A percentile compares a stretch with the other conserved stretches of the same genome.
phyloP scores from a whole-genome alignment of 2,329 filamentous ascomycete species.

The Teratosphaeria epicoccoides region DNA sequence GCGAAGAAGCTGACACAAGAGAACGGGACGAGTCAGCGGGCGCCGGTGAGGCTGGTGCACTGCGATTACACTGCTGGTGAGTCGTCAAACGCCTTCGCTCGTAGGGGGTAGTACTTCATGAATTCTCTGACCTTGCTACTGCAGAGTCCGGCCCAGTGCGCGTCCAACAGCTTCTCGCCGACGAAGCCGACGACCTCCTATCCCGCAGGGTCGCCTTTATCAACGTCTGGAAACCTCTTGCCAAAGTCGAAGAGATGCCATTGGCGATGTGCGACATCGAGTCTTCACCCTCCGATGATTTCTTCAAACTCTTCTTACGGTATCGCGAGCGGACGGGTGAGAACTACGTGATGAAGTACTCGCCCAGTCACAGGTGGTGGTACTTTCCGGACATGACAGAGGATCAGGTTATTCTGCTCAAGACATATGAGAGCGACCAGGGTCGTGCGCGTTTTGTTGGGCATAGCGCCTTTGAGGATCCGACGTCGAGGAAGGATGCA shows the following conservation, averaged over 20 bases:
- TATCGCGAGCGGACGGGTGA: conserved; percentile 32
- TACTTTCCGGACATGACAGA: conserved; percentile 32
- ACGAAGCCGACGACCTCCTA: conserved; percentile 34
- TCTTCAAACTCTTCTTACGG: conserved; percentile 32
- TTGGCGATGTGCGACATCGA: conserved; percentile 33
- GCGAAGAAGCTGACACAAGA: conserved; percentile 27
- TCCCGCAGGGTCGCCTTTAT: conserved; percentile 39
- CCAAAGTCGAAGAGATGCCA: conserved; percentile 31
- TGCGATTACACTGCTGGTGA: conserved; percentile 36
- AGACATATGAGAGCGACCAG: conserved; percentile 30
- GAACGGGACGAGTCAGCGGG: conserved; percentile 27
- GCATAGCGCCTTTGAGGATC: conserved; percentile 32
- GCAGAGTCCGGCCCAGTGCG: conserved; percentile 34
- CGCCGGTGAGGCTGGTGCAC: conserved; percentile 41
- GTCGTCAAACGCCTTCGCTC: too few species aligned
- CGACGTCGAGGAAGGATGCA: conserved; percentile 22
- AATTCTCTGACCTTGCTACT: not conserved
- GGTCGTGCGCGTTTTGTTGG: conserved; percentile 28
- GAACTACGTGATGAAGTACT: conserved; percentile 32
- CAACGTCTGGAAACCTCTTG: conserved; percentile 43
- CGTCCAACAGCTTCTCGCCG: conserved; percentile 34
- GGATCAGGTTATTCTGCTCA: conserved; percentile 29
- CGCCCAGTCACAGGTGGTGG: conserved; percentile 29
- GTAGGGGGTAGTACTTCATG: too few species aligned
- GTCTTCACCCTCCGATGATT: conserved; percentile 27